These are phyloP conservation scores for Xylaria sp. DNA, from an alignment of 2,329 filamentous ascomycete genomes.

Conservation along the genomic window DNA sequence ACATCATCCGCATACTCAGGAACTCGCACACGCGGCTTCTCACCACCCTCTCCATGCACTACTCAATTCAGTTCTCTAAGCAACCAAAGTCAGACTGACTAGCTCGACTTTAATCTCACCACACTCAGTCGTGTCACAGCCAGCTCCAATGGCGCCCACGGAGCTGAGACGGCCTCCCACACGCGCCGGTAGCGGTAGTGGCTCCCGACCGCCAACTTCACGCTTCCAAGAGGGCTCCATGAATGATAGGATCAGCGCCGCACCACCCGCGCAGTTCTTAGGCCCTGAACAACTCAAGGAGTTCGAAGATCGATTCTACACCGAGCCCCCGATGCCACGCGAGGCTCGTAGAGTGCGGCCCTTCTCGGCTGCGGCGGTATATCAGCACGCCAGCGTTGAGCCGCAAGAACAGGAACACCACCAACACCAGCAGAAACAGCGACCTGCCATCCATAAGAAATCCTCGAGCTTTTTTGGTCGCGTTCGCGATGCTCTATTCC, in stretches of 20 bases:
- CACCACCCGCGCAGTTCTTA: conserved; percentile 72
- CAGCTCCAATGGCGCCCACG: conserved; percentile 32
- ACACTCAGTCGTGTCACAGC: no score
- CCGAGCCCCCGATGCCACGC: not conserved
- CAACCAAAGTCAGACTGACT: not conserved
- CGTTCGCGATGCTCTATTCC: conserved; percentile 39
- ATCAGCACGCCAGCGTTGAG: not conserved
- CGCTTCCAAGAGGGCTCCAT: conserved; percentile 82
- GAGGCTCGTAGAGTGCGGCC: conserved; percentile 27
- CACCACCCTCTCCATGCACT: not conserved
- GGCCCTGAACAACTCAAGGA: conserved; percentile 43
- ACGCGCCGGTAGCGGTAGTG: conserved; percentile 46
- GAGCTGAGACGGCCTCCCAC: conserved; percentile 44
- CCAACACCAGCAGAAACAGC: conserved; percentile 17
- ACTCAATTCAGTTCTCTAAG: no score
- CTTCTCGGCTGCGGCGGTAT: conserved; percentile 30
- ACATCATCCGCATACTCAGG: not conserved
- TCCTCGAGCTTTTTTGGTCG: conserved; percentile 40
- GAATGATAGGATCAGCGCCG: conserved; percentile 77
- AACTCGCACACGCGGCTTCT: not conserved
- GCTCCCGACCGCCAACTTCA: conserved; percentile 39
- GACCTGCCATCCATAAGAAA: conserved; percentile 36
- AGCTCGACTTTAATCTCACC: not conserved
- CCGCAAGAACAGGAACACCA: not conserved
- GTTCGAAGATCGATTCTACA: conserved; percentile 42